Base-by-base conservation (phyloP, 345 rosid genomes). In the Acer saccharum region DNA sequence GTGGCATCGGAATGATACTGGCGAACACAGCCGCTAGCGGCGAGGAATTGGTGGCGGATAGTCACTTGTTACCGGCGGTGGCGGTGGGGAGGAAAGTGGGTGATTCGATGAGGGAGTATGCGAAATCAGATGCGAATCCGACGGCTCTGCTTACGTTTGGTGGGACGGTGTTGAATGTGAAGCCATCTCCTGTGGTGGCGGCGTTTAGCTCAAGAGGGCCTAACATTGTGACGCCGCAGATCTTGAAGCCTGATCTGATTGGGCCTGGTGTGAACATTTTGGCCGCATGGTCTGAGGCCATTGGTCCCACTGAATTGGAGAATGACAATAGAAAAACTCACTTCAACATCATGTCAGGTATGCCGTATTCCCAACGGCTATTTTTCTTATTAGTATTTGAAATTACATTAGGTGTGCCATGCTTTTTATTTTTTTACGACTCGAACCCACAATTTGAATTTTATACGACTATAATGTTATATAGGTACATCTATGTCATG, bases 401-500 rank as follows among this genome's bases (percentile, higher is more conserved):
- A 3, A 32, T 32, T 32, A 32, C 35, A 32, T 32, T 32, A 3
- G 5, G 35, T 32, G 35, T 32, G 35, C 35, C 35, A 32, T 32
- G 35, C 0, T 29, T 29, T 3, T 29, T 29, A 2, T 29, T 29
- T 29, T 29, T 29, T 2, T 23, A 23, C 25, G 25, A 23, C 25
- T 23, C 35, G 32, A 29, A 2, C 3, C 32, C 32, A 2, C 3
- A 29, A 29, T 29, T 29, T 29, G 32, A 29, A 29, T 3, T 3
- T 29, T 29, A 32, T 32, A 3, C 4, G 5, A 32, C 5, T 35
- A 5, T 35, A 35, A 35, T 35, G 39, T 35, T 35, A 1, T 74
- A 1, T 68, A 94, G 98, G 98, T 46, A 95, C 98, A 17, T 95
- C 98, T 0, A 95, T 95, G 98, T 95, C 98, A 0, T 95, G 98